phyloP scores from a whole-genome alignment of 768 basidiomycete species.

The Filobasidium floriforme region DNA sequence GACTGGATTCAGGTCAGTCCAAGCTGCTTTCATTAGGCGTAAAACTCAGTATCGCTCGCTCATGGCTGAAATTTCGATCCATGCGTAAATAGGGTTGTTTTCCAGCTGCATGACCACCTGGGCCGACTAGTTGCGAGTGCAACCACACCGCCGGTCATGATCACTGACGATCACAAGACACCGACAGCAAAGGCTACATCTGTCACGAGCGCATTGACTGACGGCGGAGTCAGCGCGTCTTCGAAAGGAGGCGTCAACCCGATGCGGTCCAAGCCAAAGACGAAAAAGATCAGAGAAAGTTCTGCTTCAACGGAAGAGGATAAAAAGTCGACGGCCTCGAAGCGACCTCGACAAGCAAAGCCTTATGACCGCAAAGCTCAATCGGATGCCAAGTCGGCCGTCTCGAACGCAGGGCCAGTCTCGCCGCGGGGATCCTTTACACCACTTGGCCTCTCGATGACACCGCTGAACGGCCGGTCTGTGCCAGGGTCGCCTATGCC shows the following conservation, averaged over 20 bases:
- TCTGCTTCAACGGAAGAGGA: conserved; percentile 25
- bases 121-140: conserved; percentile 77
- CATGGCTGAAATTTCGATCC: background rate
- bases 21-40: background rate
- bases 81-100: conserved; percentile 56
- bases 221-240: conserved; percentile 20
- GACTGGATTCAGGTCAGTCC: conserved; percentile 62
- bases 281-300: conserved; percentile 16
- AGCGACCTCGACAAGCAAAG: conserved; percentile 13
- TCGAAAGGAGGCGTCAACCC: background rate
- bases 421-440: conserved; percentile 11
- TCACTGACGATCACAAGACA: conserved; percentile 98
- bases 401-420: background rate
- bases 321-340: conserved; percentile 2
- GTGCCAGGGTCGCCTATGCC: conserved; percentile 18
- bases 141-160: conserved; percentile 84
- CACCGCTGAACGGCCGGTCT: conserved; percentile 20
- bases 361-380: conserved; percentile 20
- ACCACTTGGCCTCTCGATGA: conserved; percentile 22
- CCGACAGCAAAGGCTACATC: conserved; percentile 19
- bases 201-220: conserved; percentile 29
- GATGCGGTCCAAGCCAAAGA: background rate
- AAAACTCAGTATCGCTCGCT: background rate
- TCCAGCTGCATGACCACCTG: conserved; percentile 69
- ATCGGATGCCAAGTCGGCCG: background rate